Evolutionary conservation across 2,329 filamentous ascomycete species (phyloP).

Genomic region (Penicillium sp.): DNA sequence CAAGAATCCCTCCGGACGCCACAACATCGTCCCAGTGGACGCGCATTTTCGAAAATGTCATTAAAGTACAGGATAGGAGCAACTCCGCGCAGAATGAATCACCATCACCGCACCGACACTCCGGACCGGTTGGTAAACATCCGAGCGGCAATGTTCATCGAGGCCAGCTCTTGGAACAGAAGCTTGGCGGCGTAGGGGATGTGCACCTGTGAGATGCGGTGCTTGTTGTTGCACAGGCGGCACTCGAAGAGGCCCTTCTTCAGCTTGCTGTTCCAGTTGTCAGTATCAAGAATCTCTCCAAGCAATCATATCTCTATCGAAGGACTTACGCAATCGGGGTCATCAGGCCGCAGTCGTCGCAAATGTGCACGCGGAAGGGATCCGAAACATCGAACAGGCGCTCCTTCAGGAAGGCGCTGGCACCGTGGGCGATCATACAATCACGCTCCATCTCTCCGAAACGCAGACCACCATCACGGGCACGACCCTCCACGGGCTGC

Average conservation of each 20-base stretch:
- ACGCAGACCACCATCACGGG: conserved; percentile 92
- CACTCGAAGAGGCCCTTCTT: conserved; percentile 97
- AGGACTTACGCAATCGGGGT: conserved; percentile 91
- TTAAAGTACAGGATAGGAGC: conserved; percentile 26
- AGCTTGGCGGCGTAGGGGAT: conserved; percentile 98
- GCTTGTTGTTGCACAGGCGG: conserved; percentile 98
- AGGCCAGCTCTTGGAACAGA: conserved; percentile 94
- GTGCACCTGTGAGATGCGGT: conserved; percentile 94
- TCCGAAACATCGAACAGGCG: conserved; percentile 95
- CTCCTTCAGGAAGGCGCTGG: conserved; percentile 95
- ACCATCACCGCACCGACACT: conserved; percentile 41
- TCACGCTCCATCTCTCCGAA: conserved; percentile 99
- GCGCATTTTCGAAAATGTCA: conserved; percentile 28
- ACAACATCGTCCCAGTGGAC: conserved; percentile 19
- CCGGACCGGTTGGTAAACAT: conserved; percentile 78
- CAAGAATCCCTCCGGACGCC: conserved; percentile 23
- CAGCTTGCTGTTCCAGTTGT: conserved; percentile 63
- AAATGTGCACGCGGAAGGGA: conserved; percentile 96
- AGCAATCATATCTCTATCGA: too few relatives aligned
- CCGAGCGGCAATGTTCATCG: conserved; percentile 97
- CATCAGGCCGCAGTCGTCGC: conserved; percentile 98
- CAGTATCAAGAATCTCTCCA: too few relatives aligned
- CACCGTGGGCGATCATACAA: conserved; percentile 99
- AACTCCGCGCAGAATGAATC: background rate
- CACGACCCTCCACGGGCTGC: conserved; percentile 97